phyloP scores from a whole-genome alignment of 176 grass and related monocot species.

The Eragrostis curvula region DNA sequence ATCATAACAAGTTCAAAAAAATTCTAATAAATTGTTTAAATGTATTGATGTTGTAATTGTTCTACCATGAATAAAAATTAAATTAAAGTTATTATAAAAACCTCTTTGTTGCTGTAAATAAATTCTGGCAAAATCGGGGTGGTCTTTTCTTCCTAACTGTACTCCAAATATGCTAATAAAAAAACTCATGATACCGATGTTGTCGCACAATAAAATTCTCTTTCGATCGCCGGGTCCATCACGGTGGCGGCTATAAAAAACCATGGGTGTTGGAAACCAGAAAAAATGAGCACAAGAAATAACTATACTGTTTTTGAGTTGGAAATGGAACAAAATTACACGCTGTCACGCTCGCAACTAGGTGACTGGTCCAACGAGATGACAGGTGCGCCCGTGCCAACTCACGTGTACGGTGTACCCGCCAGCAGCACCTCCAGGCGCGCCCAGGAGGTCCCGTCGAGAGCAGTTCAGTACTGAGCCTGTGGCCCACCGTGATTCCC shows the following conservation, averaged over 20 bases:
- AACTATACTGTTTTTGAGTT: background rate
- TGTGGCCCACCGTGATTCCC: background rate
- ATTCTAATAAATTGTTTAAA: no score
- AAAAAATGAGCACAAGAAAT: background rate
- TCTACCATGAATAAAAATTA: no score
- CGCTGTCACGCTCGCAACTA: background rate
- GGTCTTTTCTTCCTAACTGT: no score
- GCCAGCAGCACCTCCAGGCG: background rate
- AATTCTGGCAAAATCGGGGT: no score
- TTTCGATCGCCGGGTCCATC: background rate
- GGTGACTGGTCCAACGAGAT: background rate
- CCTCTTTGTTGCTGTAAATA: no score
- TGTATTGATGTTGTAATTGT: no score
- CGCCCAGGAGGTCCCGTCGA: background rate
- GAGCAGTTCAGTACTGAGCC: background rate
- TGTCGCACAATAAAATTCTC: background rate
- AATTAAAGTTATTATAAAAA: no score
- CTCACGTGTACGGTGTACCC: constrained; percentile 22
- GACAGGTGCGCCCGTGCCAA: constrained; percentile 15
- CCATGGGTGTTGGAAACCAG: background rate
- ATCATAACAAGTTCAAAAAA: no score
- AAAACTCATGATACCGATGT: background rate
- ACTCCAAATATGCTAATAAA: no score
- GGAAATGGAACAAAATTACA: background rate
- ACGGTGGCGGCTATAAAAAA: background rate